A percentile compares a stretch with the other conserved stretches of the same genome.
These are phyloP conservation scores for Gentiana macrophylla DNA, from an alignment of 257 asterid species.

Conservation along the genomic window DNA sequence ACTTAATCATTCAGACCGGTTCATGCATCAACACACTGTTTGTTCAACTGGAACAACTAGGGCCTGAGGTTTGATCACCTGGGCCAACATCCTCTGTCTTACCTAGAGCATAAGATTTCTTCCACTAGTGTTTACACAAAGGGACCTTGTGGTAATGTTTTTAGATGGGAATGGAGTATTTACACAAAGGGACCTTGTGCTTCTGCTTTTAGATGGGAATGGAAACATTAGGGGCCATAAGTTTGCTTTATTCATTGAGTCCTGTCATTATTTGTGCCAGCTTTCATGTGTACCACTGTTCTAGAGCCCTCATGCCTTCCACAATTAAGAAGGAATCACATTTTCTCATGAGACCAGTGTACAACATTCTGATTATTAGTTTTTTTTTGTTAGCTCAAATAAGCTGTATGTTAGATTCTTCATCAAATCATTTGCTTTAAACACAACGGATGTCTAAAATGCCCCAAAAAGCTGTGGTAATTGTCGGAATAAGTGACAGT, in stretches of 20 bases:
- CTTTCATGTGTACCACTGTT: slow-evolving; percentile 21
- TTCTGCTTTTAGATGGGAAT: slow-evolving; percentile 14
- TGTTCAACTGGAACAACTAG: slow-evolving; percentile 14
- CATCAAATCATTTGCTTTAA: too few relatives aligned
- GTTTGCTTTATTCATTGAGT: slow-evolving; percentile 15
- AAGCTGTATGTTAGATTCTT: too few relatives aligned
- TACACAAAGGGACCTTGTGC: slow-evolving; percentile 19
- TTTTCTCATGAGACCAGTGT: too few relatives aligned
- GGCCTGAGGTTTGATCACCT: slow-evolving; percentile 19
- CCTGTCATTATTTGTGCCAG: slow-evolving; percentile 30
- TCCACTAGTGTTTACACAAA: slow-evolving; percentile 10
- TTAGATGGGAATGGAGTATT: neutral
- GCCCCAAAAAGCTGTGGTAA: too few relatives aligned
- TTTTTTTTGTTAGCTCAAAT: too few relatives aligned
- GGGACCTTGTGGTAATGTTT: slow-evolving; percentile 11
- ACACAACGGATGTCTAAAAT: too few relatives aligned
- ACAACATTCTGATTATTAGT: too few relatives aligned
- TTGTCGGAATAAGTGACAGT: too few relatives aligned
- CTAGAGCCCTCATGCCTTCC: slow-evolving; percentile 1
- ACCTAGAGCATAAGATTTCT: slow-evolving; percentile 10
- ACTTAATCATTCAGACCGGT: slow-evolving; percentile 11
- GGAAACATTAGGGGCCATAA: slow-evolving; percentile 19
- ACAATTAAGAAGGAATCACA: too few relatives aligned
- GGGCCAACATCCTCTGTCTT: slow-evolving; percentile 12
- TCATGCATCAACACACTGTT: slow-evolving; percentile 8